Conservation (phyloP, 1,139 yeast species). For the Taphrina sp. region DNA sequence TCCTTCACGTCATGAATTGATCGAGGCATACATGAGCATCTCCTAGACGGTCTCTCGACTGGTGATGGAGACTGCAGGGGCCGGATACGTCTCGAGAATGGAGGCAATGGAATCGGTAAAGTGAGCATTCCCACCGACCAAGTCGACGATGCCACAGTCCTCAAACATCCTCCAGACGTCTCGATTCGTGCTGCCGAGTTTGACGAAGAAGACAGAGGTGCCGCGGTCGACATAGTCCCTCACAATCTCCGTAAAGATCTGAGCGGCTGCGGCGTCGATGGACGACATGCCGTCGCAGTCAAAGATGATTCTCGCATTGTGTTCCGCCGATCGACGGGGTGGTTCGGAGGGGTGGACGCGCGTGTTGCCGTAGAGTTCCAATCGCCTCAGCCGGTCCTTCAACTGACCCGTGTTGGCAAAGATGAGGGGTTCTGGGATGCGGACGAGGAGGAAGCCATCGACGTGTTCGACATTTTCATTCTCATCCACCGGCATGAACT, state of each 20-base stretch:
- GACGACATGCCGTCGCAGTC: constrained; percentile 29
- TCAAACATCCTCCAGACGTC: constrained; percentile 10
- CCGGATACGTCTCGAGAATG: constrained; percentile 15
- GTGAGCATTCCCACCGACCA: constrained; percentile 18
- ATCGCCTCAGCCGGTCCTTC: constrained; percentile 66
- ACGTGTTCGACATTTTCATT: constrained; percentile 58
- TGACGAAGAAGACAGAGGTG: constrained; percentile 24
- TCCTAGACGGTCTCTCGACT: constrained; percentile 5
- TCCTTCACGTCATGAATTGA: too few relatives aligned
- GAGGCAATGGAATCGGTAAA: constrained; percentile 22
- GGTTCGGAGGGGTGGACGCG: constrained; percentile 62
- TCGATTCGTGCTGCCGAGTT: constrained; percentile 11
- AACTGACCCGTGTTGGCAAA: constrained; percentile 88
- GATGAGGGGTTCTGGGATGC: constrained; percentile 88
- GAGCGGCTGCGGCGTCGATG: constrained; percentile 31
- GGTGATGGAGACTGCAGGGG: not conserved
- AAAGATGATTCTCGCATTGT: constrained; percentile 27
- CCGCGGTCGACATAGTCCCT: constrained; percentile 22
- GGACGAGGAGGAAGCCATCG: constrained; percentile 81
- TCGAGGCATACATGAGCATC: too few relatives aligned
- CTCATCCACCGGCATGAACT: constrained; percentile 42
- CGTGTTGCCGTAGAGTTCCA: constrained; percentile 82
- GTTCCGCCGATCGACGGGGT: constrained; percentile 30
- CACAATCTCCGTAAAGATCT: constrained; percentile 27
- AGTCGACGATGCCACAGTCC: constrained; percentile 17